phyloP scores from a whole-genome alignment of 1,139 yeast species.

The Dujonia santamariae region DNA sequence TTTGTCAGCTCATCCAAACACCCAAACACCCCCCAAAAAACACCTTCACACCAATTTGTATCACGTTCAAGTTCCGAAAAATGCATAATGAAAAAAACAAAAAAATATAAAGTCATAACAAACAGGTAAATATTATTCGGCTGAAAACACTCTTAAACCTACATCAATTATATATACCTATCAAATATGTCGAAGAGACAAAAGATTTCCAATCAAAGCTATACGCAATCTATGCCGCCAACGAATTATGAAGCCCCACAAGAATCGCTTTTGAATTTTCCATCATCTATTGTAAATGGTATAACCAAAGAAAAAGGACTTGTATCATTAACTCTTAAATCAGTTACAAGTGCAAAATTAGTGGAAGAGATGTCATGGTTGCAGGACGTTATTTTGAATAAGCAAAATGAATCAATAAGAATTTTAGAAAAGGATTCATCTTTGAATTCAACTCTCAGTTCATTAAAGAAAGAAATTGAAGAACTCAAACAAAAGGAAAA shows the following conservation, averaged over 20 bases:
- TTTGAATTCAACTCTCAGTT: slow-evolving; percentile 10
- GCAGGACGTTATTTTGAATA: slow-evolving; percentile 17
- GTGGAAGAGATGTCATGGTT: slow-evolving; percentile 38
- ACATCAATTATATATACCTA: background rate
- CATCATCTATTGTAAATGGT: slow-evolving; percentile 43
- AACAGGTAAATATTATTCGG: background rate
- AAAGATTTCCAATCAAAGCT: slow-evolving; percentile 8
- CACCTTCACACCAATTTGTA: too few species aligned
- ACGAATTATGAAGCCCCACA: slow-evolving; percentile 32
- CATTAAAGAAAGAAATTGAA: slow-evolving; percentile 20
- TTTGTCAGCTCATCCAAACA: too few species aligned
- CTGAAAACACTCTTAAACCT: background rate
- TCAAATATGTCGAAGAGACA: slow-evolving; percentile 10
- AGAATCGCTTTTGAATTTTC: slow-evolving; percentile 33
- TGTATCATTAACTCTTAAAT: slow-evolving; percentile 41
- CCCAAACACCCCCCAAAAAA: too few species aligned
- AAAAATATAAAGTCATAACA: background rate
- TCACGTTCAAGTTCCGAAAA: background rate
- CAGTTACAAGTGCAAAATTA: slow-evolving; percentile 35
- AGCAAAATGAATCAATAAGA: slow-evolving; percentile 16
- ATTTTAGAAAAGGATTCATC: slow-evolving; percentile 16
- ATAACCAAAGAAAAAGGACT: slow-evolving; percentile 46
- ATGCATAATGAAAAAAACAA: background rate
- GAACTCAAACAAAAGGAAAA: slow-evolving; percentile 8
- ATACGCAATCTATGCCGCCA: slow-evolving; percentile 14